Evolutionary conservation across 2,329 filamentous ascomycete genomes (phyloP).

Genomic region (Sarocladium strictum): DNA sequence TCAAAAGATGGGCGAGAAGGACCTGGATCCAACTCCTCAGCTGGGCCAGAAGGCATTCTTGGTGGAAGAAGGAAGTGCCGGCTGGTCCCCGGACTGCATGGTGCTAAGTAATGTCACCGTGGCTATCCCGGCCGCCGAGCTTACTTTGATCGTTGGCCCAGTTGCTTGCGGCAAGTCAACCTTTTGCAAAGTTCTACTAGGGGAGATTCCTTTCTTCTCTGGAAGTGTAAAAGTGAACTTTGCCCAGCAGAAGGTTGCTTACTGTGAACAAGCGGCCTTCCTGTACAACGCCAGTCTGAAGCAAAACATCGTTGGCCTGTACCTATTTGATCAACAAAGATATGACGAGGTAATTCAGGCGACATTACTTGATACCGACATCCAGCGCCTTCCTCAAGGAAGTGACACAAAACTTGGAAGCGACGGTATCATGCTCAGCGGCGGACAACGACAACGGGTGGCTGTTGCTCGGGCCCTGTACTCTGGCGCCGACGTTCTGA

Average conservation of each 20-base stretch:
- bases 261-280: constrained; percentile 27
- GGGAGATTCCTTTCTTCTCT: constrained; percentile 18
- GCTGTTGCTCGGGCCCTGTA: constrained; percentile 40
- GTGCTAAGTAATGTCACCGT: constrained; percentile 17
- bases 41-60: neutral
- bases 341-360: constrained; percentile 30
- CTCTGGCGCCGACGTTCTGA: constrained; percentile 28
- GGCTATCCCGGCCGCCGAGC: constrained; percentile 12
- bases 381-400: constrained; percentile 25
- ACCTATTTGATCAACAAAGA: constrained; percentile 20
- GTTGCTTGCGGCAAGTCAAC: constrained; percentile 31
- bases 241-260: constrained; percentile 17
- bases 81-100: constrained; percentile 18
- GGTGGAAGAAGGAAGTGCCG: constrained; percentile 15
- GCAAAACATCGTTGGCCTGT: constrained; percentile 32
- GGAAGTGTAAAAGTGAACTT: neutral
- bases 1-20: neutral
- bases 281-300: constrained; percentile 27
- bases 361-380: constrained; percentile 25
- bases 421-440: constrained; percentile 35
- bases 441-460: constrained; percentile 33
- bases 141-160: constrained; percentile 29
- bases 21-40: neutral
- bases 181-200: constrained; percentile 25
- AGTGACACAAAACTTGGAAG: constrained; percentile 33